Base-by-base conservation (phyloP, 495 filamentous ascomycete genomes). In the Xylaria acuta region DNA sequence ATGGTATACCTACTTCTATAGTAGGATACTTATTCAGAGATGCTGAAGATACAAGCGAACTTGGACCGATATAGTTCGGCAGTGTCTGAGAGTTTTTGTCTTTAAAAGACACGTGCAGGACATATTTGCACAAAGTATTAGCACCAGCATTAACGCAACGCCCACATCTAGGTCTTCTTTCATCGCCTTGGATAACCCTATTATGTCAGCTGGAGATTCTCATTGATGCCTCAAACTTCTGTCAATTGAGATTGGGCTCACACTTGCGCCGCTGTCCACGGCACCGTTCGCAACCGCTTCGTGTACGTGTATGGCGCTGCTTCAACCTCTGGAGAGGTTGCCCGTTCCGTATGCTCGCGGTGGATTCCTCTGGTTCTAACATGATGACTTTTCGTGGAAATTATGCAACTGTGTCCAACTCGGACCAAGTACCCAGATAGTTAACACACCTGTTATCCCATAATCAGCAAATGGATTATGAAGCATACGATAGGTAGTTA, bases 201-300 rank as follows among this genome's bases (percentile, higher is more conserved):
- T 69, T 51, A 70, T 66, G 41, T 58, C 40, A 67, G 47, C 34
- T n/a, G 2, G 5, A 54, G 22, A 27, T 38, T 30, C 30, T 40
- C n/a, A 53, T 53, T 54, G 11, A 22, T 2, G n/a, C n/a, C 8
- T 54, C 14, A 16, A 34, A 9, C 69, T 43, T 38, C 34, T n/a
- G 41, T 30, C 5, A 5, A 62, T 41, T 25, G 6, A 38, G 41
- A 4, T 62, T 18, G 11, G 56, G 71, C 80, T 70, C 71, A 84
- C 83, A 84, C 70, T 85, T 86, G 66, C 82, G 79, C 30, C 80
- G 72, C 53, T 82, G 81, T 40, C 77, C 73, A 11, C 83, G 80
- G 78, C 84, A 86, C 36, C 82, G 80, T 73, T 82, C 75, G 65
- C 83, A 86, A 8, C 84, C 84, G 1, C 81, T 86, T 51, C 84